Base-by-base conservation (phyloP, 495 filamentous ascomycete species). In the Penicillium salamii region DNA sequence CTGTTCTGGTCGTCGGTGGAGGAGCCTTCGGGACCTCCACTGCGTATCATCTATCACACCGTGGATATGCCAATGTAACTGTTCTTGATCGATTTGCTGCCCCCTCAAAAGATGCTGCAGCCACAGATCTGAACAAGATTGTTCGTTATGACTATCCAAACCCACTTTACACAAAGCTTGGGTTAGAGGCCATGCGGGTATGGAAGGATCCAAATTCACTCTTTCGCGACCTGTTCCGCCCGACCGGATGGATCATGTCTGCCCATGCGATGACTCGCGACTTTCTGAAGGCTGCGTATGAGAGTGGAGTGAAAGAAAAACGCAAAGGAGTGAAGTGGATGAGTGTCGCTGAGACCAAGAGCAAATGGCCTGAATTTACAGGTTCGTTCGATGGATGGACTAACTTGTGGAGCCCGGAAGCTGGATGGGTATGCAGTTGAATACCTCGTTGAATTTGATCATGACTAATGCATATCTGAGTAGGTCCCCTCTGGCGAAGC, bases 11-110 rank as follows among this genome's bases (percentile, higher is more conserved):
- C 37, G 39, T 74, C 28, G 71, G 71, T 2, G 68, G 52, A 3
- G 72, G 72, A 17, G 60, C 59, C 20, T 74, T 74, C 42, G 71
- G 72, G 29, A 68, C 62, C 6, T 62, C 59, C 3, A 74, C 71
- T 0, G 69, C 68, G 17, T 72, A 72, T 47, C 68, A 76, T 34
- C 65, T 76, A 17, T 47, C 67, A 4, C 46, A 53, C 18, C 40
- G 51, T 11, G 59, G 57, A 2, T 66, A 57, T 41, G 46, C 37
- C 44, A 51, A 50, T 21, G 42, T 63, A 17, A 41, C 32, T 11
- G 61, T 72, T 3, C 52, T 70, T 8, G 69, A 75, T 55, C 53
- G 68, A 52, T 54, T 66, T 56, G 43, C 70, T 53, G 33, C 57
- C 37, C 54, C 65, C 21, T 54, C 59, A 3, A 31, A 43, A 33